phyloP scores from a whole-genome alignment of 2,329 filamentous ascomycete species.

The Drechslerella dactyloides region DNA sequence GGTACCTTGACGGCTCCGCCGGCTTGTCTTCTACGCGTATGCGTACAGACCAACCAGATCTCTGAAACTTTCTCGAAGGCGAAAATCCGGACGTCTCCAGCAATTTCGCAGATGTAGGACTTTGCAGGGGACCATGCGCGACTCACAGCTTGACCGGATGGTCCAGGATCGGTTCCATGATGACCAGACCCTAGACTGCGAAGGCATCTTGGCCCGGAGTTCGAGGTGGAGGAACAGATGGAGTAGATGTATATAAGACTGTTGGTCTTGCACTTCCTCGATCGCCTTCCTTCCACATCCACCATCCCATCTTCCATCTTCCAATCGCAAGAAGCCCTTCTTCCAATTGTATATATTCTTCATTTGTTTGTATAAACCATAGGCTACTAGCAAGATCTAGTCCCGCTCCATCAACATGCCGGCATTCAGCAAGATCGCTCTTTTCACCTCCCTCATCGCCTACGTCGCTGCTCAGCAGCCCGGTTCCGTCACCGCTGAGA shows the following conservation, averaged over 20 bases:
- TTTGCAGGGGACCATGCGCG: conserved; percentile 2
- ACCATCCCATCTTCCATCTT: conserved; percentile 47
- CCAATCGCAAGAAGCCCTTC: conserved; percentile 27
- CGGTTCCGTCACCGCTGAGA: conserved; percentile 62
- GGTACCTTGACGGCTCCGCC: conserved; percentile 49
- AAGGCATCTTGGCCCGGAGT: conserved; percentile 38
- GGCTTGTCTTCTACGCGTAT: conserved; percentile 20
- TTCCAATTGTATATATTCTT: conserved; percentile 45
- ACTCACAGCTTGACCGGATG: conserved; percentile 29
- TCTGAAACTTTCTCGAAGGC: conserved; percentile 50
- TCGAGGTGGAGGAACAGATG: conserved; percentile 33
- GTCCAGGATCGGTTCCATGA: conserved; percentile 47
- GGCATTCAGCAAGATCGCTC: conserved; percentile 56
- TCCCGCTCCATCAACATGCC: conserved; percentile 50
- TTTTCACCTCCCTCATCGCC: conserved; percentile 61
- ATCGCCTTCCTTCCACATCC: conserved; percentile 44
- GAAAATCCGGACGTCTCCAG: conserved; percentile 8
- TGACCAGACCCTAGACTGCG: conserved; percentile 37
- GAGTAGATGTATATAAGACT: conserved; percentile 46
- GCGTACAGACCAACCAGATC: conserved; percentile 4
- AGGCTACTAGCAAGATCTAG: conserved; percentile 50
- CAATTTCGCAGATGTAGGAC: background rate
- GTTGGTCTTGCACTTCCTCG: conserved; percentile 23
- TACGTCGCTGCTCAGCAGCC: conserved; percentile 63
- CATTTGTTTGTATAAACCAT: background rate